Base-by-base conservation (phyloP, 1,284 basidiomycete species). In the Ceratobasidium sp. region DNA sequence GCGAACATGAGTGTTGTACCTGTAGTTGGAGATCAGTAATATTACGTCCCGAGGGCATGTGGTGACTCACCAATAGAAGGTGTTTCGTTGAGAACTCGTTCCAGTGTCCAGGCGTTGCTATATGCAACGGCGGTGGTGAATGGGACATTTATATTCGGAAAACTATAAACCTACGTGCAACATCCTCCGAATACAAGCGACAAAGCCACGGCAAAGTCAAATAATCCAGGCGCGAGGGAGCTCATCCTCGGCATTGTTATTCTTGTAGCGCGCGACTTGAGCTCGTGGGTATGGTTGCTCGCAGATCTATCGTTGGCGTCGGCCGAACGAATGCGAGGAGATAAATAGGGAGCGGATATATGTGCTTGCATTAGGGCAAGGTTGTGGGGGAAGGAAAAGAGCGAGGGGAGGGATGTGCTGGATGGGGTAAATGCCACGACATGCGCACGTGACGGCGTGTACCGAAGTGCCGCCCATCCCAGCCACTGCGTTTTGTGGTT, bases 1-100 rank as follows among this genome's bases (percentile, higher is more conserved):
- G 89, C 88, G 81, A 95, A 93, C 1, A 93, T 94, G 57, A 95
- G 86, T 30, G 92, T 89, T n/a, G 92, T 90, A 26, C 92, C 93
- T 93, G 76, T 16, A n/a, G 43, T 70, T 55, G 32, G 46, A 30
- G 28, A 49, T 18, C 44, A 23, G 32, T 61, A 18, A 50, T 16
- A 49, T 50, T 11, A 14, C 54, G 46, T 46, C 41, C 26, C 28
- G 44, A 52, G 47, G 58, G 23, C 21, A 58, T 57, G 46, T 6
- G 18, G 21, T 32, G 49, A 28, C 85, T 72, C 77, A 92, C 92
- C 92, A 44, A 92, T 87, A 9, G 84, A 84, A 14, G 91, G 87
- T 79, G 91, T 90, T 74, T 88, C 82, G 75, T 88, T 87, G 30
- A 95, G 84, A 23, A 95, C 81, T 66, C 91, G 88, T 76, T 90